Percentiles rank a stretch among this genome's conserved stretches.
These are phyloP conservation scores for Colletotrichum tofieldiae DNA, from an alignment of 2,329 filamentous ascomycete genomes.

Conservation along the genomic window DNA sequence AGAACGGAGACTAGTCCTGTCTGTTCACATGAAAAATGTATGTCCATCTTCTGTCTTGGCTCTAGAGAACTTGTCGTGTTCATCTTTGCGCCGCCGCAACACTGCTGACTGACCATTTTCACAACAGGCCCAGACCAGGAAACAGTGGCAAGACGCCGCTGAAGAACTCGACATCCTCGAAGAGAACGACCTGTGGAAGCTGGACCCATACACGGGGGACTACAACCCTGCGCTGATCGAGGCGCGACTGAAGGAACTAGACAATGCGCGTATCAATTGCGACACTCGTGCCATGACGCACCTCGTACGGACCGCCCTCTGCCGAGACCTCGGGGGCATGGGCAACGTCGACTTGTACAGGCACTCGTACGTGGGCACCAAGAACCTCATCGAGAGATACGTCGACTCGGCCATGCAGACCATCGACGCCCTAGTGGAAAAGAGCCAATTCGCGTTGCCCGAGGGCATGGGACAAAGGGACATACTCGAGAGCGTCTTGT, in stretches of 20 bases:
- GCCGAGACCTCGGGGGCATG: slow-evolving; percentile 88
- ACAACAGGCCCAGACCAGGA: slow-evolving; percentile 74
- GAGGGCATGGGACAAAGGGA: slow-evolving; percentile 72
- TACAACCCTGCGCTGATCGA: slow-evolving; percentile 81
- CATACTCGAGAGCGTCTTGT: slow-evolving; percentile 78
- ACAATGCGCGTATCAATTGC: slow-evolving; percentile 79
- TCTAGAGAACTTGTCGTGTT: neutral
- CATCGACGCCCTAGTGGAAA: slow-evolving; percentile 79
- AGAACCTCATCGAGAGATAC: slow-evolving; percentile 88
- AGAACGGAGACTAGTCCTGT: slow-evolving; percentile 74
- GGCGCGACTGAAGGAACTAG: slow-evolving; percentile 79
- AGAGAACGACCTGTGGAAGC: slow-evolving; percentile 87
- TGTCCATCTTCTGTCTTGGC: slow-evolving; percentile 49
- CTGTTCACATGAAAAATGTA: slow-evolving; percentile 77
- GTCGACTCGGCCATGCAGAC: slow-evolving; percentile 85
- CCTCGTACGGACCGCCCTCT: slow-evolving; percentile 84
- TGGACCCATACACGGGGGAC: slow-evolving; percentile 72
- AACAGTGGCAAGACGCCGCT: slow-evolving; percentile 84
- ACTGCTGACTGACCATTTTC: neutral
- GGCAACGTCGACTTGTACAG: slow-evolving; percentile 86
- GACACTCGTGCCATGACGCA: slow-evolving; percentile 86
- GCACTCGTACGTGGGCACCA: slow-evolving; percentile 89
- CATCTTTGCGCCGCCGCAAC: neutral
- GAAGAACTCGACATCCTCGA: slow-evolving; percentile 84
- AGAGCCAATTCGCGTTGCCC: slow-evolving; percentile 63